phyloP scores from a whole-genome alignment of 768 basidiomycete genomes.

The Lactarius vividus region DNA sequence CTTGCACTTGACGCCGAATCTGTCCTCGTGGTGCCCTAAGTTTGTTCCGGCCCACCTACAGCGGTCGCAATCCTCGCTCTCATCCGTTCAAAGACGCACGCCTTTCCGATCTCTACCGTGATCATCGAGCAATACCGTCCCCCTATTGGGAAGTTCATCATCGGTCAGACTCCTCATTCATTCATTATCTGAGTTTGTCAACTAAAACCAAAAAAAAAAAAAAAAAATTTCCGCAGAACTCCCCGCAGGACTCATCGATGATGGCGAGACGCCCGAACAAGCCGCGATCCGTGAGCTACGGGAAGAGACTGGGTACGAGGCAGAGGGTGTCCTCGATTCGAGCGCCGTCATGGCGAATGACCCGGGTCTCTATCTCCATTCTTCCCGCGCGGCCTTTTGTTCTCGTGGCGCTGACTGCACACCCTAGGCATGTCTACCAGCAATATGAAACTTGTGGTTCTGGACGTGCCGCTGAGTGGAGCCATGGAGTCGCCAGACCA shows the following conservation, averaged over 20 bases:
- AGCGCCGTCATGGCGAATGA: conserved; percentile 64
- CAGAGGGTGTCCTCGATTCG: conserved; percentile 57
- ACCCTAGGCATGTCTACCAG: conserved; percentile 85
- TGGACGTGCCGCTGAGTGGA: conserved; percentile 66
- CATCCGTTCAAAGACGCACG: conserved; percentile 67
- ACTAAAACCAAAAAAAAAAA: neutral
- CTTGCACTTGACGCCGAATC: conserved; percentile 18
- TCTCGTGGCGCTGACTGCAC: conserved; percentile 11
- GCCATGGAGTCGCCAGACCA: conserved; percentile 66
- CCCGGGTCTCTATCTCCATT: conserved; percentile 50
- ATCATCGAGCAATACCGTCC: conserved; percentile 93
- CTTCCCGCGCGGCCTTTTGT: conserved; percentile 7
- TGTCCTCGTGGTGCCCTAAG: neutral
- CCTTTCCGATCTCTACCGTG: conserved; percentile 74
- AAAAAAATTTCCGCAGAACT: conserved; percentile 42
- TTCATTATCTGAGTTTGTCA: neutral
- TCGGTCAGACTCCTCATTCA: conserved; percentile 46
- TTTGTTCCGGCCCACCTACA: conserved; percentile 32
- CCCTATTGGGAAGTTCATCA: conserved; percentile 70
- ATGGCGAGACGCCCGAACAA: conserved; percentile 74
- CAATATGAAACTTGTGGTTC: conserved; percentile 83
- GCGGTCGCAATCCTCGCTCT: conserved; percentile 85
- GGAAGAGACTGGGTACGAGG: conserved; percentile 91
- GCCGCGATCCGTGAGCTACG: conserved; percentile 85
- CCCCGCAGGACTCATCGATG: conserved; percentile 80